These are phyloP conservation scores for Pyracantha coccinea DNA, from an alignment of 331 rosid species.

Conservation along the genomic window DNA sequence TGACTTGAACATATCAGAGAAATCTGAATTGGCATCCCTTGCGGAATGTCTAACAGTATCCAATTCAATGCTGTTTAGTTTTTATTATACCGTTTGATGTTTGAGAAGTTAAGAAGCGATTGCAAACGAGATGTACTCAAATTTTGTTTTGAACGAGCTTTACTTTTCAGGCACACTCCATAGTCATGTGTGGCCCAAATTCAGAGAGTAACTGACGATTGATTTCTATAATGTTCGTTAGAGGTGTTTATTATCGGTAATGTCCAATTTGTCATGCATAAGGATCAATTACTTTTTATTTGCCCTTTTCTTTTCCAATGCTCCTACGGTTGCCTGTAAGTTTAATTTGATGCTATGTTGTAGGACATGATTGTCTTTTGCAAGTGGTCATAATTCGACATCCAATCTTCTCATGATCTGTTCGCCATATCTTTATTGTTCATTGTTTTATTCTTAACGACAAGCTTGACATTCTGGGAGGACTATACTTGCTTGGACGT, in stretches of 20 bases:
- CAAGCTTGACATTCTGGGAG: conserved; percentile 78
- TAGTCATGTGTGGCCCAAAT: neutral
- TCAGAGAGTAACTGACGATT: neutral
- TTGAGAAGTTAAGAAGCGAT: neutral
- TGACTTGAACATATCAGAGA: conserved; percentile 33
- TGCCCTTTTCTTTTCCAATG: neutral
- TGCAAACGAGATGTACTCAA: neutral
- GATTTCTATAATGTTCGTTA: neutral
- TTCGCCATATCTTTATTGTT: neutral
- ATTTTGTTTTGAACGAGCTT: neutral
- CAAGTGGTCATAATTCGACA: neutral
- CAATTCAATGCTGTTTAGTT: conserved; percentile 8
- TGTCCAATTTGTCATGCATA: neutral
- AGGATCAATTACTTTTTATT: neutral
- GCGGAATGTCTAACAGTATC: conserved; percentile 58
- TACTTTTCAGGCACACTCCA: neutral
- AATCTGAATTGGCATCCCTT: conserved; percentile 36
- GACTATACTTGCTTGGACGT: conserved; percentile 85
- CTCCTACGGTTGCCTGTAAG: neutral
- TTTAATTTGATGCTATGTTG: neutral
- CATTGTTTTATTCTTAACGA: conserved; percentile 33
- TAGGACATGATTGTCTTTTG: neutral
- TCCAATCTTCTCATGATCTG: neutral
- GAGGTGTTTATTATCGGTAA: neutral
- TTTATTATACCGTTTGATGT: neutral